Evolutionary conservation across 1,284 basidiomycete genomes (phyloP).

Genomic region (Cutaneotrichosporon dermatis): DNA sequence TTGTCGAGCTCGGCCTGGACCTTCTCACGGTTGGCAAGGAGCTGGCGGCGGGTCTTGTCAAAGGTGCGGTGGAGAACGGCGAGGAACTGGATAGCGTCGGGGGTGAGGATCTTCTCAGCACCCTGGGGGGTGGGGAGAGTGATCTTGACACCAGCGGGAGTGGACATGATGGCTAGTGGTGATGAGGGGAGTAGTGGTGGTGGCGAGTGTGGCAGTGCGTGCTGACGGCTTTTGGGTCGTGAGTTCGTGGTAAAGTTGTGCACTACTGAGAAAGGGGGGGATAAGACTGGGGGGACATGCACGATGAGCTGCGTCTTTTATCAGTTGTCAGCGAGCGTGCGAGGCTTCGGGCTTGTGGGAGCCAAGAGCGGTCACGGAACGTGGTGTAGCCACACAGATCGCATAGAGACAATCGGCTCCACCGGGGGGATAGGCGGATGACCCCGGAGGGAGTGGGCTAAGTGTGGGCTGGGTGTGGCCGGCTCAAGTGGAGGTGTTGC

Average conservation of each 20-base stretch:
- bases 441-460: too few relatives aligned
- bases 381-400: too few relatives aligned
- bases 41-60: conserved; percentile 61
- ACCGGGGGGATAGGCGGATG: too few relatives aligned
- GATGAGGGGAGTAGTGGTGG: not conserved
- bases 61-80: conserved; percentile 90
- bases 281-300: too few relatives aligned
- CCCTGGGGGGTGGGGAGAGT: conserved; percentile 37
- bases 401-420: too few relatives aligned
- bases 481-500: too few relatives aligned
- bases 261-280: too few relatives aligned
- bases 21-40: conserved; percentile 60
- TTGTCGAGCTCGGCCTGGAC: conserved; percentile 69
- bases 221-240: not conserved
- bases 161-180: conserved; percentile 20
- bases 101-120: conserved; percentile 69
- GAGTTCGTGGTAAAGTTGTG: not conserved
- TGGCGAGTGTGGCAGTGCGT: not conserved
- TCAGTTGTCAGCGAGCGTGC: too few relatives aligned
- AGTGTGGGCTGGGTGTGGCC: too few relatives aligned
- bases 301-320: too few relatives aligned
- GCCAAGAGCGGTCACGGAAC: too few relatives aligned
- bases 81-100: conserved; percentile 82
- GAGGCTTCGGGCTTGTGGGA: too few relatives aligned
- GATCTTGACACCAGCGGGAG: conserved; percentile 36